Evolutionary conservation across 1,284 basidiomycete genomes (phyloP).

Genomic region (Cyathus olla): DNA sequence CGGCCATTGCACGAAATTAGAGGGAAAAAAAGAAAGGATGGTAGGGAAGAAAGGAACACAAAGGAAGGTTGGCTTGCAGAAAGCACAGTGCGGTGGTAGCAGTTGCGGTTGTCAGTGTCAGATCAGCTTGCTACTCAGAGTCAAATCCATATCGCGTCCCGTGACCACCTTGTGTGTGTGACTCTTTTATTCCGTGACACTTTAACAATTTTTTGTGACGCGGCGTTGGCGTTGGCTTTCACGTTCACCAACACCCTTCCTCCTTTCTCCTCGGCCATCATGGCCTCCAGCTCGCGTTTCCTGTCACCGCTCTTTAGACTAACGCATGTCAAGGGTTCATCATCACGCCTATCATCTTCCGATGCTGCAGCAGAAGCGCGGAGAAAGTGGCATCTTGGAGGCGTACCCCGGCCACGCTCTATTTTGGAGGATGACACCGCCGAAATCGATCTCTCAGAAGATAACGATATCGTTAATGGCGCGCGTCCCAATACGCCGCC

Average conservation of each 20-base stretch:
- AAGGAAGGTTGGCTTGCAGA: neutral
- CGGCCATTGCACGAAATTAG: constrained; percentile 71
- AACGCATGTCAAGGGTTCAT: no score
- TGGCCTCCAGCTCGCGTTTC: constrained; percentile 32
- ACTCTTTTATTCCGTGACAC: no score
- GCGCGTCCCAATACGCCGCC: constrained; percentile 47
- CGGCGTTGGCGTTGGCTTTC: no score
- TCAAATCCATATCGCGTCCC: no score
- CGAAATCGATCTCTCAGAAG: constrained; percentile 63
- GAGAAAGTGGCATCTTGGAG: constrained; percentile 61
- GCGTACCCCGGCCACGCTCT: constrained; percentile 59
- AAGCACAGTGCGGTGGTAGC: neutral
- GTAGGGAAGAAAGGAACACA: neutral
- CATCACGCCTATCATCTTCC: neutral
- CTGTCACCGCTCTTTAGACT: neutral
- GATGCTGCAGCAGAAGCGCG: neutral
- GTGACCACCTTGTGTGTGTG: no score
- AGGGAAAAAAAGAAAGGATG: constrained; percentile 6
- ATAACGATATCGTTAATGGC: constrained; percentile 60
- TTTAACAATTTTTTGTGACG: no score
- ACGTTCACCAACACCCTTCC: no score
- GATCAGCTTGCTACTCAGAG: no score
- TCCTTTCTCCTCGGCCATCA: neutral
- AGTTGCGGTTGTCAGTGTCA: no score
- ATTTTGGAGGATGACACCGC: constrained; percentile 61